These are phyloP conservation scores for Coemansia sp. DNA, from an alignment of 192 early-diverging fungal species.

Conservation along the genomic window DNA sequence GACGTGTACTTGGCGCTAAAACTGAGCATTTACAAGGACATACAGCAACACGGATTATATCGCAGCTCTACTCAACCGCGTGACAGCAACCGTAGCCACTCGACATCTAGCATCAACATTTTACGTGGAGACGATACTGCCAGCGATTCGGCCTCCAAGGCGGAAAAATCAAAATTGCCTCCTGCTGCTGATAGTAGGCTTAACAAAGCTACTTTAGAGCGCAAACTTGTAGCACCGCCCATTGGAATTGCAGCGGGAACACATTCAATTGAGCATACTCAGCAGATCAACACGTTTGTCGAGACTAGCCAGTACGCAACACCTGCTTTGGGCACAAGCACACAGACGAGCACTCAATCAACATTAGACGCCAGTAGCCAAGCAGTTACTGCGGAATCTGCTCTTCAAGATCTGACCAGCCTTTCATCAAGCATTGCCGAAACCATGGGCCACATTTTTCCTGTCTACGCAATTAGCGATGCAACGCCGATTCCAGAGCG, in stretches of 20 bases:
- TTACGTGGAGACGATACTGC: background rate
- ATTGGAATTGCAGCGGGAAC: no score
- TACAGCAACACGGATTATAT: background rate
- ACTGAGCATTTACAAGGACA: constrained; percentile 2
- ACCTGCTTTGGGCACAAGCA: background rate
- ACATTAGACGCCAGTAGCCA: background rate
- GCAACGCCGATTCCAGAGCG: constrained; percentile 17
- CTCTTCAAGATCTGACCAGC: constrained; percentile 3
- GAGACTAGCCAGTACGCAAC: no score
- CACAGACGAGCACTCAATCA: background rate
- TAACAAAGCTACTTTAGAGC: no score
- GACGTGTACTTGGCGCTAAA: constrained; percentile 21
- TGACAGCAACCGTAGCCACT: background rate
- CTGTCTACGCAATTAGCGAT: background rate
- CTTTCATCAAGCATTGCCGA: constrained; percentile 16
- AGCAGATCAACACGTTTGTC: no score
- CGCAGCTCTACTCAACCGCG: background rate
- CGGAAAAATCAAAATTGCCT: no score
- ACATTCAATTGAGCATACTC: no score
- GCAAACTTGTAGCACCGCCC: no score
- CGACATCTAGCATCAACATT: background rate
- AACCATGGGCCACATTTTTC: constrained; percentile 22
- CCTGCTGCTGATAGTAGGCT: background rate
- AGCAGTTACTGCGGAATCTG: background rate
- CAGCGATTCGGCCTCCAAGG: background rate